These are phyloP conservation scores for Smallanthus sonchifolius DNA, from an alignment of 129 eudicot species.

Conservation along the genomic window DNA sequence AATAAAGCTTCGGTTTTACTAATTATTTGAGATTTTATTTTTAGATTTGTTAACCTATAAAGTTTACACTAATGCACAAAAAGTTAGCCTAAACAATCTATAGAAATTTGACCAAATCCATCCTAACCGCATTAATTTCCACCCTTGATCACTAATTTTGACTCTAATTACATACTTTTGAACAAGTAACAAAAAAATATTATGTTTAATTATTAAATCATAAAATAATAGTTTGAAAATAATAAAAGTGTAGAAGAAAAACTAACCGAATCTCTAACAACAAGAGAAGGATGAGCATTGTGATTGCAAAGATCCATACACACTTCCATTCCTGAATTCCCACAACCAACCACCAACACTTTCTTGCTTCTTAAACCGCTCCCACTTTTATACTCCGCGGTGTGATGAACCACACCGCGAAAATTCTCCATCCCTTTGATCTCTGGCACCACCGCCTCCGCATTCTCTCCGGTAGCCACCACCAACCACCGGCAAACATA, in stretches of 20 bases:
- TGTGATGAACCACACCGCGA: constrained; percentile 56
- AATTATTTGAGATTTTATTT: background rate
- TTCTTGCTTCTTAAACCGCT: constrained; percentile 52
- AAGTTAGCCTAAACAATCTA: constrained; percentile 6
- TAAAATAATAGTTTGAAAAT: too few relatives aligned
- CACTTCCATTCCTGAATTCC: constrained; percentile 98
- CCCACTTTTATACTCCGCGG: constrained; percentile 74
- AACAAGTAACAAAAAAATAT: too few relatives aligned
- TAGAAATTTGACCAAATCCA: constrained; percentile 3
- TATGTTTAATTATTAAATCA: too few relatives aligned
- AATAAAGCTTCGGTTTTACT: constrained; percentile 1
- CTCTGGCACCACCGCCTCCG: constrained; percentile 77
- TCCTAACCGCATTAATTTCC: background rate
- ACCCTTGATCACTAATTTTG: background rate
- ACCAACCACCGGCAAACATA: constrained; percentile 85
- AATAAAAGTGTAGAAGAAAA: background rate
- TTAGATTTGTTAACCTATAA: constrained; percentile 4
- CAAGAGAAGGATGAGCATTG: constrained; percentile 81
- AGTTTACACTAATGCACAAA: constrained; percentile 17
- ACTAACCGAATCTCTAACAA: constrained; percentile 81
- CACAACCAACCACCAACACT: constrained; percentile 95
- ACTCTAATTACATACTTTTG: background rate
- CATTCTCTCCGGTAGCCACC: constrained; percentile 98
- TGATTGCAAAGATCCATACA: constrained; percentile 90
- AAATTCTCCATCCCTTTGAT: constrained; percentile 68